Percentiles rank a stretch among this genome's conserved stretches.
Evolutionary conservation across 2,329 filamentous ascomycete species (phyloP).

Genomic region (Paraphaeosphaeria sporulosa): DNA sequence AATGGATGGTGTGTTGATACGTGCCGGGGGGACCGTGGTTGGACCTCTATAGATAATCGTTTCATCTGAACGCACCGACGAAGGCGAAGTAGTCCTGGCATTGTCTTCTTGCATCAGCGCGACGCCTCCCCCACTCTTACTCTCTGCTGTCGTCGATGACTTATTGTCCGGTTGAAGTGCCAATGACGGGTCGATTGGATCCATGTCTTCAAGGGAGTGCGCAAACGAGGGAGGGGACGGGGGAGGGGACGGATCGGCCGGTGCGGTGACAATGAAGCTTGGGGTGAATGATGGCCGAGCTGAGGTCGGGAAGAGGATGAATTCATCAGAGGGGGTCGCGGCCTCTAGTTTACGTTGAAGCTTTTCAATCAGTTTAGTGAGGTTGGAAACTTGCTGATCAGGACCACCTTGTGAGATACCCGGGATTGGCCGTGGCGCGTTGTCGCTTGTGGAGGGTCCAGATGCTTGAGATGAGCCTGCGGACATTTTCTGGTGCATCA

Average conservation of each 20-base stretch:
- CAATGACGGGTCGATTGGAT: neutral
- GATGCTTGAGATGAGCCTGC: neutral
- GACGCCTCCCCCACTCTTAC: neutral
- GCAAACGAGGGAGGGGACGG: neutral
- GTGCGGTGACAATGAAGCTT: neutral
- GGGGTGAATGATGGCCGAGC: neutral
- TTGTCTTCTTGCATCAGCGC: neutral
- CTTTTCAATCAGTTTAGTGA: neutral
- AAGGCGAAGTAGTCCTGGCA: neutral
- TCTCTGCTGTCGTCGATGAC: neutral
- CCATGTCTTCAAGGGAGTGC: neutral
- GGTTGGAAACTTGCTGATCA: neutral
- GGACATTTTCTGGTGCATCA: neutral
- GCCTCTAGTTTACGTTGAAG: neutral
- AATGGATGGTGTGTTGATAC: neutral
- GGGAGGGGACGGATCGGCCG: neutral
- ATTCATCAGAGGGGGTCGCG: neutral
- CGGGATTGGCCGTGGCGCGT: neutral
- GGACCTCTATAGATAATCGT: neutral
- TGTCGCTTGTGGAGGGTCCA: neutral
- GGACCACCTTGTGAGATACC: no score
- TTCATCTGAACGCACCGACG: neutral
- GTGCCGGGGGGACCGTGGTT: neutral
- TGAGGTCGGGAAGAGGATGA: neutral
- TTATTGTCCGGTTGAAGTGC: neutral